Evolutionary conservation across 441 rosid genomes (phyloP).

Genomic region (Jatropha podagrica): DNA sequence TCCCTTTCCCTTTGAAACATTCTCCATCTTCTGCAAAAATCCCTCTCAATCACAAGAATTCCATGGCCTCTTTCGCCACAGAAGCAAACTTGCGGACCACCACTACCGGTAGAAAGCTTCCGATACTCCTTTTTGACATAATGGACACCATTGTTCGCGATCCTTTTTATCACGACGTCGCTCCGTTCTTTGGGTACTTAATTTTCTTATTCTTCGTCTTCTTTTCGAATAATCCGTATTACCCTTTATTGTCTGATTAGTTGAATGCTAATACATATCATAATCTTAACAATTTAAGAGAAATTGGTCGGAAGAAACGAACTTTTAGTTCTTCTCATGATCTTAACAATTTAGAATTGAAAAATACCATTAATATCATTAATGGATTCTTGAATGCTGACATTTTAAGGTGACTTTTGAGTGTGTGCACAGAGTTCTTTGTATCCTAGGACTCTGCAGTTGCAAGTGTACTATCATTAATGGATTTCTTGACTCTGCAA

Average conservation of each 20-base stretch:
- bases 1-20: slow-evolving; percentile 17
- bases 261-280: background rate
- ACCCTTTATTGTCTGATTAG: background rate
- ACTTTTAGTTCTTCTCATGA: background rate
- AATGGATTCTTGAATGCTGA: background rate
- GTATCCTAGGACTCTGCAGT: no score
- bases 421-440: background rate
- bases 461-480: background rate
- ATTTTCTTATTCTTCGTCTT: background rate
- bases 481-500: background rate
- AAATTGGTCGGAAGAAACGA: no score
- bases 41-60: background rate
- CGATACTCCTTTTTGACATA: slow-evolving; percentile 76
- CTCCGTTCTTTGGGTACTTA: slow-evolving; percentile 69
- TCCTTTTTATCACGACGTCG: slow-evolving; percentile 81
- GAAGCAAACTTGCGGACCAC: background rate
- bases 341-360: background rate
- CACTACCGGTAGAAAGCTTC: slow-evolving; percentile 46
- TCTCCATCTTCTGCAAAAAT: slow-evolving; percentile 17
- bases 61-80: background rate
- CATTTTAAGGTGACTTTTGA: background rate
- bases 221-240: background rate
- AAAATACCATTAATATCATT: background rate
- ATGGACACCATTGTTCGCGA: slow-evolving; percentile 97
- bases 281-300: no score